Percentiles rank a stretch among this genome's conserved stretches.
phyloP scores from a whole-genome alignment of 345 rosid species.

The Rubroshorea leprosula region DNA sequence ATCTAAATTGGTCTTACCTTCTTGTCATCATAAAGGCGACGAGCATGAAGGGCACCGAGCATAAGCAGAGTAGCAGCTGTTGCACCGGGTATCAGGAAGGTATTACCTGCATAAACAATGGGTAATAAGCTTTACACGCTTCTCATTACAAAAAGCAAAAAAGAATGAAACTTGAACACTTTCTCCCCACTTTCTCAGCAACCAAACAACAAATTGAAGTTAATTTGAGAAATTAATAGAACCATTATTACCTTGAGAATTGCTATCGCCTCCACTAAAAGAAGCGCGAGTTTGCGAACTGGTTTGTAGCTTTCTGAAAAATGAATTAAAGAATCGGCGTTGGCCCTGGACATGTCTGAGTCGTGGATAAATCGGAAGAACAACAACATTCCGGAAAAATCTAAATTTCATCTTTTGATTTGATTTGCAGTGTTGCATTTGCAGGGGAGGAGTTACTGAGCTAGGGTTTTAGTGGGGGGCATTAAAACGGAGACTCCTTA shows the following conservation, averaged over 20 bases:
- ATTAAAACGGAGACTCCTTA: not conserved
- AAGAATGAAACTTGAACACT: not conserved
- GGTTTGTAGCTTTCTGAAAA: conserved; percentile 38
- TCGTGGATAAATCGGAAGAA: conserved; percentile 24
- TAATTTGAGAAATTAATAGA: not conserved
- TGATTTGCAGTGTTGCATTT: not conserved
- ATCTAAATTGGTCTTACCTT: conserved; percentile 37
- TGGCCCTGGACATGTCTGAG: conserved; percentile 24
- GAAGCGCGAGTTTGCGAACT: conserved; percentile 40
- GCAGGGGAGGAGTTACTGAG: not conserved
- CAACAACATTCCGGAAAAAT: conserved; percentile 24
- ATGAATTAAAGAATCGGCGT: conserved; percentile 44
- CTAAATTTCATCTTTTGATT: conserved; percentile 36
- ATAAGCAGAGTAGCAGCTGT: conserved; percentile 84
- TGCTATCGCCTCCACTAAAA: conserved; percentile 32
- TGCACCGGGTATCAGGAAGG: conserved; percentile 77
- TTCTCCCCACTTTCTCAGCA: conserved; percentile 8
- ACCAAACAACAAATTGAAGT: not conserved
- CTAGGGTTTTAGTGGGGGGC: not conserved
- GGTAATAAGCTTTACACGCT: conserved; percentile 9
- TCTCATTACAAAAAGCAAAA: not conserved
- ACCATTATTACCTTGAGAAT: conserved; percentile 43
- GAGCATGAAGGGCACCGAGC: conserved; percentile 96
- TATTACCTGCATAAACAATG: conserved; percentile 46
- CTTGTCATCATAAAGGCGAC: conserved; percentile 80